Evolutionary conservation across 148 eudicot genomes (phyloP), one percentile per base, ranked within the genome.

Genomic region (Cornus florida): DNA sequence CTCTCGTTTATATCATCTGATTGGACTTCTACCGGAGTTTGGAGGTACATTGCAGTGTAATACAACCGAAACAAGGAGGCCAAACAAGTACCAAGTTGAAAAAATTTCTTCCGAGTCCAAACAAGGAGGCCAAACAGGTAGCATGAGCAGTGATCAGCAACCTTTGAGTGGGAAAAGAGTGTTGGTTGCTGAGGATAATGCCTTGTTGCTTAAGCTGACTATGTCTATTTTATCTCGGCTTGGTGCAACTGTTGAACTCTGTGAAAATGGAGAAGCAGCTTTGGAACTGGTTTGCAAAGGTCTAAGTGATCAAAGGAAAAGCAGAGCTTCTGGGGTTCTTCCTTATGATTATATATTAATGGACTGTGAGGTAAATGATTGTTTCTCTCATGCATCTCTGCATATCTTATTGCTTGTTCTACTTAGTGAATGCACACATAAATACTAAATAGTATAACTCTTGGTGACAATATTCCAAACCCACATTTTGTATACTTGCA

Each of bases 11-110:
- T 75, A 69, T 31, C 81, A 72, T 56, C 80, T 87, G 31, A 77
- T 93, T 16, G 76, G 86, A 19, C 89, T 92, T 67, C 77, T 95
- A 32, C 99, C 97, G 0, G 99, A 95, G 91, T 93, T 89, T 81
- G 87, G 90, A 4, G 93, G 91, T 20, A 60, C 77, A 20, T 17
- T 69, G 6, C 28, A 62, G 22, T 64, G n/a, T 6, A 13, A 4
- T 57, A 53, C 76, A 43, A 56, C 82, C 39, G 12, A 20, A 19
- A 78, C 39, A 39, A 70, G 73, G 69, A 74, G 59, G 33, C 67
- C 38, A 35, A 66, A 14, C 10, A 22, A 24, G 1, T 7, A 33
- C 0, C 23, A 12, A 9, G 50, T 32, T 16, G 78, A 57, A 57
- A 73, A 69, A 10, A 2, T 60, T 6, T 22, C 67, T 71, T 10